phyloP scores from a whole-genome alignment of 2,329 filamentous ascomycete species.

The Chaetomium sp. region DNA sequence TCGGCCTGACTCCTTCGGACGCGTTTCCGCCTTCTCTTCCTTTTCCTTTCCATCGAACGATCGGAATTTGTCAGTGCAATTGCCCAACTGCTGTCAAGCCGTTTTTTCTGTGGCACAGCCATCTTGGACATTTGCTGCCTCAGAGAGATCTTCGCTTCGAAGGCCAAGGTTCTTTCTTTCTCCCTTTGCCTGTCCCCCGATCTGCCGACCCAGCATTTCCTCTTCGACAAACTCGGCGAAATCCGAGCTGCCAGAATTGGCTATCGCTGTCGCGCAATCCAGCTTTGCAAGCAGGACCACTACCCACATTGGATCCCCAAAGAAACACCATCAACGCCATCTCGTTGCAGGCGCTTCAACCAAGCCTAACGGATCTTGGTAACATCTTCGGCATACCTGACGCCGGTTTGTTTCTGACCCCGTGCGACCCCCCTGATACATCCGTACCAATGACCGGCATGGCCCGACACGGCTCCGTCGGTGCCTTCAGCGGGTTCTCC shows the following conservation, averaged over 20 bases:
- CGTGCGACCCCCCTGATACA: neutral
- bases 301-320: constrained; percentile 12
- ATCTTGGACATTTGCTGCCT: neutral
- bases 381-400: constrained; percentile 12
- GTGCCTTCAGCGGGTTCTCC: constrained; percentile 55
- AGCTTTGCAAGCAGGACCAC: constrained; percentile 6
- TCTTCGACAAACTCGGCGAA: constrained; percentile 15
- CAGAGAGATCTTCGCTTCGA: constrained; percentile 3
- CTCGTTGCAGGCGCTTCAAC: constrained; percentile 4
- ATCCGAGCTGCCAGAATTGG: constrained; percentile 6
- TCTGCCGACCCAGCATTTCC: neutral
- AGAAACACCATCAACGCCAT: neutral
- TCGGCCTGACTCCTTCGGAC: constrained; percentile 38
- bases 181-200: neutral
- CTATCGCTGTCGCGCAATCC: constrained; percentile 12
- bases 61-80: constrained; percentile 18
- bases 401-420: constrained; percentile 5
- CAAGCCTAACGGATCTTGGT: constrained; percentile 5
- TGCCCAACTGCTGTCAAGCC: constrained; percentile 8
- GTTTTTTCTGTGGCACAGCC: neutral
- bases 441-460: constrained; percentile 40
- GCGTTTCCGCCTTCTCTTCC: constrained; percentile 30
- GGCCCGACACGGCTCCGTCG: constrained; percentile 42
- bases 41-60: constrained; percentile 26
- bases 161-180: constrained; percentile 5